Evolutionary conservation across 306 rosid species (phyloP).

Genomic region (Clitoria ternatea): DNA sequence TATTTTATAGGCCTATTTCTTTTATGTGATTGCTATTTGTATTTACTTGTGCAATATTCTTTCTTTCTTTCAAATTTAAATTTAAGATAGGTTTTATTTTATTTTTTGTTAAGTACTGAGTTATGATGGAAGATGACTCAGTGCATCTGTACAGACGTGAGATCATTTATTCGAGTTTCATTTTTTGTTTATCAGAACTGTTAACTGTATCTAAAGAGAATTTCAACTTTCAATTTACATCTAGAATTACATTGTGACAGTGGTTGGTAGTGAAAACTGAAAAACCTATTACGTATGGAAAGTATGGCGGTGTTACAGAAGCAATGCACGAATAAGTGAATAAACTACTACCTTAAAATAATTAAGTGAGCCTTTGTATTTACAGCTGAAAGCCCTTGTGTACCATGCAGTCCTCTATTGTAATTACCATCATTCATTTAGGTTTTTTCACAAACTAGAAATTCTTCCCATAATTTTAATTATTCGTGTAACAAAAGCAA

Average conservation of each 20-base stretch:
- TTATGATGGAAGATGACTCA: conserved; percentile 32
- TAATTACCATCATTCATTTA: too few relatives aligned
- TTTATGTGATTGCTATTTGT: conserved; percentile 38
- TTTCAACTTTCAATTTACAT: neutral
- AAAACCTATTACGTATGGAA: neutral
- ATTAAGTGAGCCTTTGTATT: neutral
- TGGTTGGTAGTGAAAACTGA: neutral
- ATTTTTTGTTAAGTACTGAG: conserved; percentile 11
- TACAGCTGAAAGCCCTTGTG: neutral
- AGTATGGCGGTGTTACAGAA: neutral
- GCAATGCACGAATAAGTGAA: neutral
- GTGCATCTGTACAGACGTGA: conserved; percentile 38
- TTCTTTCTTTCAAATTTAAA: conserved; percentile 21
- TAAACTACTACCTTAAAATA: too few relatives aligned
- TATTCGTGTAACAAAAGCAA: too few relatives aligned
- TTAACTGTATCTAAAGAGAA: neutral
- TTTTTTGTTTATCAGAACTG: neutral
- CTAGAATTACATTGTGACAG: neutral
- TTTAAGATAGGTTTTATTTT: conserved; percentile 21
- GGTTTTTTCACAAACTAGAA: too few relatives aligned
- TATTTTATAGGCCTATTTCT: conserved; percentile 45
- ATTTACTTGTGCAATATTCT: conserved; percentile 31
- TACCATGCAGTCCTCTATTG: neutral
- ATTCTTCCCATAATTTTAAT: too few relatives aligned
- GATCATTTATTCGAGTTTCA: conserved; percentile 23